A percentile compares a stretch with the other conserved stretches of the same genome.
phyloP scores from a whole-genome alignment of 129 eudicot species.

The Flaveria brownii region DNA sequence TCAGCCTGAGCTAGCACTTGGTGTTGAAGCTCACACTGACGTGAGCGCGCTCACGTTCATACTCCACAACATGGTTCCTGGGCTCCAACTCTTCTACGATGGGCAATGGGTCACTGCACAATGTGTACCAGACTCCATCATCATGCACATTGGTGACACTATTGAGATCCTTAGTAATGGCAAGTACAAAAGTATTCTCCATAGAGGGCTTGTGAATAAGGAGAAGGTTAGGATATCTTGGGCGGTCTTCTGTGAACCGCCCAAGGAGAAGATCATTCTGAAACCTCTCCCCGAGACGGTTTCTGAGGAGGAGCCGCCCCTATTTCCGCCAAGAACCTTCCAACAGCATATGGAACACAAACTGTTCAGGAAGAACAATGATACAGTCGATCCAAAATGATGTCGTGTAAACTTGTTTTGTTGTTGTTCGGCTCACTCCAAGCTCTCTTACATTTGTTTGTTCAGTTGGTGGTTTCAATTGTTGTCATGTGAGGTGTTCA shows the following conservation, averaged over 20 bases:
- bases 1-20: constrained; percentile 95
- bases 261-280: constrained; percentile 76
- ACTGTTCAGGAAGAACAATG: constrained; percentile 63
- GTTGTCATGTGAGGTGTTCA: not conserved
- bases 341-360: constrained; percentile 80
- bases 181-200: constrained; percentile 88
- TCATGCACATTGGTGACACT: constrained; percentile 90
- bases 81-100: constrained; percentile 72
- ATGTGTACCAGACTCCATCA: constrained; percentile 85
- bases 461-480: not conserved
- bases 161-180: constrained; percentile 91
- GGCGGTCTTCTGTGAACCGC: constrained; percentile 97
- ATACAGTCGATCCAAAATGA: constrained; percentile 24
- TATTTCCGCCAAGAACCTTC: constrained; percentile 78
- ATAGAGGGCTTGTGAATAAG: constrained; percentile 87
- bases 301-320: constrained; percentile 67
- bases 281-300: constrained; percentile 83
- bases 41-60: constrained; percentile 89
- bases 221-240: constrained; percentile 93
- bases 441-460: not conserved
- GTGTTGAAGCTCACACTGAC: constrained; percentile 97
- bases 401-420: constrained; percentile 1
- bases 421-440: not conserved
- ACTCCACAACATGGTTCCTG: constrained; percentile 97
- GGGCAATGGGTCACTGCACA: constrained; percentile 87